These are phyloP conservation scores for Perkinsela sp. DNA, from an alignment of 208 protist genomes.

Conservation along the genomic window DNA sequence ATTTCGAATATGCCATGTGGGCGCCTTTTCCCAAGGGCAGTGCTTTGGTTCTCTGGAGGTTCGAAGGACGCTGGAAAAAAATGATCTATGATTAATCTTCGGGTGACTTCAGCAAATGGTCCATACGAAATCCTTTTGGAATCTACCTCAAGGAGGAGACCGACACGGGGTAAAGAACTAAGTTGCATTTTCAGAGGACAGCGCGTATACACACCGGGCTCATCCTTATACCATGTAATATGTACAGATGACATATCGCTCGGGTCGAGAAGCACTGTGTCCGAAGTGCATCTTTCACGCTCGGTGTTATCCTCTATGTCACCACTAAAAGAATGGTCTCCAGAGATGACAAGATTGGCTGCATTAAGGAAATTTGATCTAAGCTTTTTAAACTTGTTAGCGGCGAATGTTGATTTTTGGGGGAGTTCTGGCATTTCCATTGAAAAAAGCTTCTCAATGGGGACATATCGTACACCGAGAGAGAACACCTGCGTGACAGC, in stretches of 20 bases:
- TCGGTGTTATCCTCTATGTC: not conserved
- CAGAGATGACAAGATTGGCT: not conserved
- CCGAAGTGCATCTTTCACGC: not conserved
- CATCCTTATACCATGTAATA: not conserved
- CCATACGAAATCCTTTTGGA: not conserved
- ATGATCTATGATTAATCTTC: not conserved
- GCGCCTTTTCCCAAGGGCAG: not conserved
- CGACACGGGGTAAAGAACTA: not conserved
- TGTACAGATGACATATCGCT: not conserved
- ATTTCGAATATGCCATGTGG: not conserved
- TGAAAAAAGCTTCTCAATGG: not conserved
- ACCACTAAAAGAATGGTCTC: not conserved
- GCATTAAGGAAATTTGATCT: not conserved
- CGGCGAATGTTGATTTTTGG: not conserved
- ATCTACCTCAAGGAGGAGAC: not conserved
- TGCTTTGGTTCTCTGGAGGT: not conserved
- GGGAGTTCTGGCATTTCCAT: not conserved
- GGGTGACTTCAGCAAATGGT: not conserved
- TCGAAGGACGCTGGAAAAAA: not conserved
- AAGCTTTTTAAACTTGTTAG: not conserved
- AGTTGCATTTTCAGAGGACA: not conserved
- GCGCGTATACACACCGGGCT: not conserved
- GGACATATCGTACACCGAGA: not conserved
- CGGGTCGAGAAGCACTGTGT: not conserved
- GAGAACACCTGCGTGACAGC: not conserved